Percentiles rank a stretch among this genome's conserved stretches.
Conservation (phyloP, 2,329 filamentous ascomycete species). For the Rhinocladiella mackenziei region DNA sequence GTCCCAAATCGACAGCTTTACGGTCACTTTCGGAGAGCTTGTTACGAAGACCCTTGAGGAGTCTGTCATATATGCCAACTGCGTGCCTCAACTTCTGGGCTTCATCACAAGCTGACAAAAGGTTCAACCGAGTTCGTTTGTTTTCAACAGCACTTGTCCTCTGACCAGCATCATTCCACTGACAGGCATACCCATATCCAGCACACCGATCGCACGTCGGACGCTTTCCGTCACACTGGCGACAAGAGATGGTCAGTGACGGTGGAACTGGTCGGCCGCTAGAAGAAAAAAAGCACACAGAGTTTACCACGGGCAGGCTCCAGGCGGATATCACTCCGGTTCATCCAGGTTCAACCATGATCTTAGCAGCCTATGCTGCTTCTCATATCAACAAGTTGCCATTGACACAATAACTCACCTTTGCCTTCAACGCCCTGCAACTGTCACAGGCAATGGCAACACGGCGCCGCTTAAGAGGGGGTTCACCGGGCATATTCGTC, state of each 20-base stretch:
- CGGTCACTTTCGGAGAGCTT: conserved; percentile 8
- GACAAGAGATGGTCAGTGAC: too few relatives aligned
- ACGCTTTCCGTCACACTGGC: conserved; percentile 34
- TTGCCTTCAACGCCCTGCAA: conserved; percentile 30
- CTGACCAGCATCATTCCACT: conserved; percentile 23
- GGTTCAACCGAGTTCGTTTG: conserved; percentile 4
- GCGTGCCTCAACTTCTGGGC: conserved; percentile 8
- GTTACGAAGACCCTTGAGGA: conserved; percentile 8
- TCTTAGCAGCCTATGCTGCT: conserved; percentile 1
- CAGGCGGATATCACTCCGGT: too few relatives aligned
- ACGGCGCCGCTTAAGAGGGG: conserved; percentile 23
- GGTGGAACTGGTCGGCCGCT: too few relatives aligned
- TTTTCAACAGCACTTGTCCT: conserved; percentile 9
- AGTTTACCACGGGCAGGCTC: too few relatives aligned
- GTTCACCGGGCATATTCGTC: too few relatives aligned
- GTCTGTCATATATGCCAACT: conserved; percentile 6
- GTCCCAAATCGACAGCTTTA: conserved; percentile 10
- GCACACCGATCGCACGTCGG: conserved; percentile 32
- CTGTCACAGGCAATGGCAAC: conserved; percentile 30
- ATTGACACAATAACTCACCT: conserved; percentile 16
- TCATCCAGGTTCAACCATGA: not conserved
- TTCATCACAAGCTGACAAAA: not conserved
- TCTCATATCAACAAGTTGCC: not conserved
- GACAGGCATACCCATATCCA: conserved; percentile 32
- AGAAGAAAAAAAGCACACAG: too few relatives aligned